Evolutionary conservation across 768 basidiomycete species (phyloP).

Genomic region (Panellus pusillus): DNA sequence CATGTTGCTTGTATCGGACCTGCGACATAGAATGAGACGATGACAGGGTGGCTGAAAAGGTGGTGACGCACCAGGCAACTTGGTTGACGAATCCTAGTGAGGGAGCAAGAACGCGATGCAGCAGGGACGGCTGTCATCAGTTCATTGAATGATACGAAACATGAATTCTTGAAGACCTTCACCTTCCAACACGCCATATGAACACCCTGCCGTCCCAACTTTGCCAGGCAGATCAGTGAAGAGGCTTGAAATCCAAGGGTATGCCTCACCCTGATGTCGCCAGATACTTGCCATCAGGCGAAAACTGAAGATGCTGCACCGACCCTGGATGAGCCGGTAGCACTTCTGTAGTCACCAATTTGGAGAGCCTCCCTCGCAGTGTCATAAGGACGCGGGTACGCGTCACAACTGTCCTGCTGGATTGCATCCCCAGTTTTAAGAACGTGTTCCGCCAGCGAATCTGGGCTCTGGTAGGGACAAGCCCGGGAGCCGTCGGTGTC

Average conservation of each 20-base stretch:
- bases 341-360: constrained; percentile 57
- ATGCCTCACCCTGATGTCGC: constrained; percentile 63
- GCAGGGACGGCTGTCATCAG: constrained; percentile 50
- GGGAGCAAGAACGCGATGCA: constrained; percentile 64
- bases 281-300: constrained; percentile 70
- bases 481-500: constrained; percentile 9
- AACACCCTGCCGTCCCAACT: constrained; percentile 74
- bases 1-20: constrained; percentile 64
- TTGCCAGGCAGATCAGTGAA: neutral
- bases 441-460: constrained; percentile 46
- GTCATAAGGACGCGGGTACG: constrained; percentile 48
- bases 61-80: constrained; percentile 59
- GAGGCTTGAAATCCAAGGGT: neutral
- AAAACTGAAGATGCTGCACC: constrained; percentile 74
- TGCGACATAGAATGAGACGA: constrained; percentile 22
- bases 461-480: constrained; percentile 31
- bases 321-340: constrained; percentile 65
- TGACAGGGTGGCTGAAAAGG: neutral
- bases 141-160: constrained; percentile 5
- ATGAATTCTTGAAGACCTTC: constrained; percentile 20
- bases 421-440: constrained; percentile 44
- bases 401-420: constrained; percentile 31
- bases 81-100: constrained; percentile 73
- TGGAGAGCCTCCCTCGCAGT: constrained; percentile 55
- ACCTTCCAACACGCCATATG: constrained; percentile 68